Evolutionary conservation across 768 basidiomycete species (phyloP), one percentile per base, ranked within the genome.

Genomic region (Boletus rubroflammeus): DNA sequence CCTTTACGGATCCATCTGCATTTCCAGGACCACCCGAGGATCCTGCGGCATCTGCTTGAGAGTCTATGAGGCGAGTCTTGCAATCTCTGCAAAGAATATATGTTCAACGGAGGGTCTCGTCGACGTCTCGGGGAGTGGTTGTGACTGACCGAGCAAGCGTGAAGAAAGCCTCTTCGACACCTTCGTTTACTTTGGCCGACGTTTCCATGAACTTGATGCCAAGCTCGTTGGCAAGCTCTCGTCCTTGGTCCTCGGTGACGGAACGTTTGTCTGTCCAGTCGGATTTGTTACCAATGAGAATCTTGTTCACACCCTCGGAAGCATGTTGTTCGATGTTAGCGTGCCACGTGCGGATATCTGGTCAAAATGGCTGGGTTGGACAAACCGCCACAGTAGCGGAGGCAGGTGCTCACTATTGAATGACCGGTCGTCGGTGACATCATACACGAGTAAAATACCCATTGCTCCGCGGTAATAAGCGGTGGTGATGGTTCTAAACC

Each of bases 401-500:
- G 61, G 60, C 28, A 39, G n/a, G 25, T 9, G 81, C 93, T 59
- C 58, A 98, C 96, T 97, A 74, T 94, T 91, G 78, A 97, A 98
- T 10, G 91, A 94, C 54, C 86, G 81, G 69, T 94, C 90, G 71
- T 96, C 93, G 32, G 94, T 95, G 34, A 98, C 95, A 67, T 95
- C 93, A 73, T 98, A 99, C n/a, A 99, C 95, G 53, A 99, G 82
- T 51, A 99, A 80, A 66, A 98, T 99, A 50, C 97, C 97, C 86
- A 97, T 96, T 21, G 97, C 97, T 35, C 96, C 96, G 59, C 97
- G 91, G 79, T 99, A 99, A 75, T 99, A 99, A 11, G 97, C 93
- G 21, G 95, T 95, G 42, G 97, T 98, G 72, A 99, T 98, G 19
- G 97, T 98, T 67, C 96, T 81, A 78, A 98, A 98, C 26, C 95